Evolutionary conservation across 2,329 filamentous ascomycete genomes (phyloP), one percentile per base, ranked within the genome.

Genomic region (Arthrobotrys musiformis): DNA sequence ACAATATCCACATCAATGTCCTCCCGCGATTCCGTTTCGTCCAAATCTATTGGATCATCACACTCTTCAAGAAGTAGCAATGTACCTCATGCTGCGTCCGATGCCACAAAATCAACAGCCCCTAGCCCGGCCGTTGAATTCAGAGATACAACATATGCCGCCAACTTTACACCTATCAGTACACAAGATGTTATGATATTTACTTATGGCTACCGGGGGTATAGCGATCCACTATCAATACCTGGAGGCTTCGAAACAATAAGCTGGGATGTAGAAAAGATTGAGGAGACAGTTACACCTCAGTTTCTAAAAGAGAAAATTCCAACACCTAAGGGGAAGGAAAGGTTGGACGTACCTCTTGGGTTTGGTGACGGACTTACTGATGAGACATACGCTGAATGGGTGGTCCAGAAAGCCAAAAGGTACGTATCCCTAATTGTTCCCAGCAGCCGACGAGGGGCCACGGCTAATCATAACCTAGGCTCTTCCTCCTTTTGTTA

Each of bases 351-450:
- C 81, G 85, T 85, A 37, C 88, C 89, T 5, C 84, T 92, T 52
- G 88, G 86, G 6, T 92, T 92, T 82, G 90, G 90, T 30, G 89
- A 89, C 80, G 88, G 88, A 70, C 72, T 88, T 70, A 92, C 90
- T 4, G 89, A 92, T 82, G 88, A 90, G 79, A 92, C 90, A 0
- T 93, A 93, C 82, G 90, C 91, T 86, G 90, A 92, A 82, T 92
- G 91, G 90, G 92, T 93, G 70, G 85, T 91, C 46, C 85, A 88
- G 72, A 90, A 90, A 80, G 90, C 90, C 6, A 90, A 90, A 81
- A 70, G 70, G 56, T 69, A 58, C n/a, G 6, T 52, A 60, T 11
- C 0, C 9, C 13, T 52, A 19, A 40, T 5, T 17, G 8, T 28
- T n/a, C 6, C 19, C 5, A 3, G 19, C 4, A 8, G 24, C n/a